Base-by-base conservation (phyloP, 495 filamentous ascomycete genomes). In the Mytilinidion resinicola region DNA sequence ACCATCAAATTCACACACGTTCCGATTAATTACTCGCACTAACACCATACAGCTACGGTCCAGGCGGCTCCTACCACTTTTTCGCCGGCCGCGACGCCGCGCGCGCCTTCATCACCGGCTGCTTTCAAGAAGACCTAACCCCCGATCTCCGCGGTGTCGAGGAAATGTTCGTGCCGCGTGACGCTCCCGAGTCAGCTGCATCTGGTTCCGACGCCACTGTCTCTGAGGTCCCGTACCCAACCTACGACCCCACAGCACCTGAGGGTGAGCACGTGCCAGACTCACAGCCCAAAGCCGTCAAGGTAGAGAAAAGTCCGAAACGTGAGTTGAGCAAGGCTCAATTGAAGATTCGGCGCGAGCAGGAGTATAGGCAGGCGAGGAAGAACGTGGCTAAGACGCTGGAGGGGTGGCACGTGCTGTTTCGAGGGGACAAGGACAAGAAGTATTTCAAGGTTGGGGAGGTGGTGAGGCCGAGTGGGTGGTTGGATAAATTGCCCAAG, bases 61-160 rank as follows among this genome's bases (percentile, higher is more conserved):
- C 91, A 0, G 91, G 89, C 15, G 95, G 93, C 2, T 80, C 79
- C 46, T 99, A 99, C 78, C 77, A 83, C 52, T 87, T 88, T 75
- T 96, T 99, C 72, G 78, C 90, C 0, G 93, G 93, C 34, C 76
- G 78, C 15, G 93, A 99, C 72, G 93, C 93, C 7, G 82, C 88
- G 2, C 86, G 93, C 30, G 89, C 87, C 4, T 99, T 90, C 73
- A 84, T 99, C n/a, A 96, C 93, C n/a, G 89, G 89, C 1, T 99
- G 93, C 70, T 99, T 99, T 77, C 74, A 82, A 34, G 85, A 87
- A 49, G 92, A 97, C 76, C 74, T 86, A 38, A 95, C 85, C 5
- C 72, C 83, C 1, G 91, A 97, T 70, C 71, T 96, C 72, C 76
- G 83, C 19, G 95, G 95, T 0, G 87, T 89, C 1, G 93, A 97